Conservation (phyloP, 352 stramenopile genomes). For the Phytopythium sindhum region DNA sequence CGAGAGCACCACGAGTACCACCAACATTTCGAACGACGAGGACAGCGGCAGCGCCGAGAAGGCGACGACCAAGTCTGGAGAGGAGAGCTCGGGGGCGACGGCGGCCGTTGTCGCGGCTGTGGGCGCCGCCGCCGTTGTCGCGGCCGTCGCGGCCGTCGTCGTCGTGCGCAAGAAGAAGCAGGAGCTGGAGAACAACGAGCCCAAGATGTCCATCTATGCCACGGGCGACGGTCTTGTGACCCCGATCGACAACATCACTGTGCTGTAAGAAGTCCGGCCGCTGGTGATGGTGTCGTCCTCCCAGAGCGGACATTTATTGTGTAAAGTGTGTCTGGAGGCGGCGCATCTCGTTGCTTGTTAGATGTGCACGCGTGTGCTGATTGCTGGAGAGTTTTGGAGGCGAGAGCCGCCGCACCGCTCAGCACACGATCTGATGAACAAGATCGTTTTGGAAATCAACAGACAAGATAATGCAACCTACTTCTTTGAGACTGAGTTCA, state of each 20-base stretch:
- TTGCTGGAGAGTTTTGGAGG: no score
- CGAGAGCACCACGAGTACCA: background rate
- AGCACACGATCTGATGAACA: background rate
- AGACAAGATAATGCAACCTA: background rate
- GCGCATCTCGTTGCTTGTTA: background rate
- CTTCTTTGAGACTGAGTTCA: background rate
- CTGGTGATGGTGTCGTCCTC: background rate
- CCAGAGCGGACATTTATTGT: background rate
- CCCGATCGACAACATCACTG: constrained; percentile 33
- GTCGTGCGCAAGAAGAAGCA: constrained; percentile 57
- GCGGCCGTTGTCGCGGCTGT: constrained; percentile 17
- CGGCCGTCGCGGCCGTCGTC: constrained; percentile 31
- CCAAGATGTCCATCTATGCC: constrained; percentile 22
- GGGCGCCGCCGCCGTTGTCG: constrained; percentile 19
- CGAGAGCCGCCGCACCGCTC: no score
- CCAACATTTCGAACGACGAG: constrained; percentile 3
- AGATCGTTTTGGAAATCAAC: constrained; percentile 2
- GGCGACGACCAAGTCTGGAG: constrained; percentile 10
- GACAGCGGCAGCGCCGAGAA: constrained; percentile 10
- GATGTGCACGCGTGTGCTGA: background rate
- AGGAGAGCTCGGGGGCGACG: background rate
- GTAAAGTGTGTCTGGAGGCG: background rate
- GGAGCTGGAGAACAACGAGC: constrained; percentile 28
- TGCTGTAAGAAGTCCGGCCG: constrained; percentile 11
- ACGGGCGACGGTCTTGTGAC: constrained; percentile 30